Percentiles rank a stretch among this genome's conserved stretches.
phyloP scores from a whole-genome alignment of 2,329 filamentous ascomycete genomes.

The Plenodomus tracheiphilus region DNA sequence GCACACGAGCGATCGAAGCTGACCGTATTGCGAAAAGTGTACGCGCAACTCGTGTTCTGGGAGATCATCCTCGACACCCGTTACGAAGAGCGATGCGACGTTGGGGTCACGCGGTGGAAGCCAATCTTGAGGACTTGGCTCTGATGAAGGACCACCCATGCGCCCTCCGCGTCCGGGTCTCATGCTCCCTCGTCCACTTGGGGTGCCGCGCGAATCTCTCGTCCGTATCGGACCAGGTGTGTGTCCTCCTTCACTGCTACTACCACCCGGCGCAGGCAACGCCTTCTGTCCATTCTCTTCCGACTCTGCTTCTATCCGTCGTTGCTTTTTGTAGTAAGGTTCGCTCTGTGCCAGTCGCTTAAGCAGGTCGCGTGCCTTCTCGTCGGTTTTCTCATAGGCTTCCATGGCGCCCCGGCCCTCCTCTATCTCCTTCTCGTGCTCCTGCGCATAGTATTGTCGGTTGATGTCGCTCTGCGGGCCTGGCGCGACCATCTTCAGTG shows the following conservation, averaged over 20 bases:
- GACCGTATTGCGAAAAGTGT: conserved; percentile 86
- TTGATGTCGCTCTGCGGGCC: conserved; percentile 93
- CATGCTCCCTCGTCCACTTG: conserved; percentile 41
- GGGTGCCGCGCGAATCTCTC: conserved; percentile 55
- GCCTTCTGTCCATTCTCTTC: conserved; percentile 47
- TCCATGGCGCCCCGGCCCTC: conserved; percentile 80
- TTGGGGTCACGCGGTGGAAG: conserved; percentile 79
- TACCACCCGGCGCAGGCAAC: conserved; percentile 44
- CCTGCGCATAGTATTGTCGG: conserved; percentile 95
- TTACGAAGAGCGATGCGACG: conserved; percentile 91
- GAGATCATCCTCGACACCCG: conserved; percentile 92
- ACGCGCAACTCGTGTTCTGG: conserved; percentile 89
- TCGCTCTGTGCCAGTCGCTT: conserved; percentile 86
- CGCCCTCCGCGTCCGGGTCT: conserved; percentile 50
- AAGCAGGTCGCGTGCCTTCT: conserved; percentile 89
- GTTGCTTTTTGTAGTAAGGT: conserved; percentile 90
- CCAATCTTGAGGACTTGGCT: conserved; percentile 83
- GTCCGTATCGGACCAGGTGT: conserved; percentile 77
- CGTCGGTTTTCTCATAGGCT: conserved; percentile 94
- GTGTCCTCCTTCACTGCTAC: conserved; percentile 40
- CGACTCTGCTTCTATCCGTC: conserved; percentile 66
- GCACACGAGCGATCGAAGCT: conserved; percentile 89
- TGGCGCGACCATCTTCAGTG: conserved; percentile 95
- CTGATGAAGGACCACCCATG: conserved; percentile 65
- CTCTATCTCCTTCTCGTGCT: conserved; percentile 93